phyloP scores from a whole-genome alignment of 257 asterid species.

The Solanum corneliomulleri region DNA sequence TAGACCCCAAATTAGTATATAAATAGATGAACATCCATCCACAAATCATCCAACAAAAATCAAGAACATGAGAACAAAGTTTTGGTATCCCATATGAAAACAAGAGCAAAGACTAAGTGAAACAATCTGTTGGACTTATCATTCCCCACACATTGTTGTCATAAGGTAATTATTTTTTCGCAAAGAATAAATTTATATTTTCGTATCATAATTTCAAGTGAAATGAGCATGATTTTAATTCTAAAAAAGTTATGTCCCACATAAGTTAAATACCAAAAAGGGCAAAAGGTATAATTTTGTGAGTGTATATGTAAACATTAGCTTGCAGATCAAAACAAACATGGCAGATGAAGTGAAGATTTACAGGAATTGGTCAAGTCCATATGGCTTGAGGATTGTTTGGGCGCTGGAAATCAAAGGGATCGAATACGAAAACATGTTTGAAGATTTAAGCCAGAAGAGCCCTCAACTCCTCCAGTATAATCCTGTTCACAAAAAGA shows the following conservation, averaged over 20 bases:
- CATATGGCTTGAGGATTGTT: conserved; percentile 34
- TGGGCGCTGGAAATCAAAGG: conserved; percentile 55
- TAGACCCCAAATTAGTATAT: not conserved
- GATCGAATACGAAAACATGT: conserved; percentile 28
- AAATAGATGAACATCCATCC: too few relatives aligned
- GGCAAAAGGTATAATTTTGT: too few relatives aligned
- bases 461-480: conserved; percentile 39
- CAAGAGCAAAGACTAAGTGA: not conserved
- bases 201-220: too few relatives aligned
- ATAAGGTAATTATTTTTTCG: not conserved
- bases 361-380: conserved; percentile 64
- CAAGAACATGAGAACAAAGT: not conserved
- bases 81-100: not conserved
- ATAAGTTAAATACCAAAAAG: too few relatives aligned
- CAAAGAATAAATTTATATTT: too few relatives aligned
- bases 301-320: too few relatives aligned
- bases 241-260: not conserved
- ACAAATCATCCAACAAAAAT: not conserved
- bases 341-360: conserved; percentile 69
- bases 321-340: not conserved
- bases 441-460: conserved; percentile 48
- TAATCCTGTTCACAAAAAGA: conserved; percentile 48
- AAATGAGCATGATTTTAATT: not conserved
- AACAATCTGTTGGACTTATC: not conserved
- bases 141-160: not conserved